phyloP scores from a whole-genome alignment of 1,284 basidiomycete genomes.

The Vanrija sp. region DNA sequence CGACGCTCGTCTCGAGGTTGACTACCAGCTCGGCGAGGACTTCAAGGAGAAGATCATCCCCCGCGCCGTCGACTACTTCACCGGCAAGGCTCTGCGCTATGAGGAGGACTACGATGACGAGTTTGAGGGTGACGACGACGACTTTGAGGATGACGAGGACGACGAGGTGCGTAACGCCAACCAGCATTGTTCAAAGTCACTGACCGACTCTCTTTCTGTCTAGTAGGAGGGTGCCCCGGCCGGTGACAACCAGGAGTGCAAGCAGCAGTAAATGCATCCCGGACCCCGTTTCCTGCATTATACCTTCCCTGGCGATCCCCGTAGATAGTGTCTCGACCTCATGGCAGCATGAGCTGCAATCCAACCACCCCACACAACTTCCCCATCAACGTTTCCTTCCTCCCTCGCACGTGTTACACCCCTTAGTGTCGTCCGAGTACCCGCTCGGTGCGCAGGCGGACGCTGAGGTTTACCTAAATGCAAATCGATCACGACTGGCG shows the following conservation, averaged over 20 bases:
- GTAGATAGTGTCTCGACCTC: not conserved
- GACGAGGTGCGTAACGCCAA: conserved; percentile 24
- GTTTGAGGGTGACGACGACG: conserved; percentile 59
- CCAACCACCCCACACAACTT: too few species aligned
- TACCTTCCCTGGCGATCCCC: not conserved
- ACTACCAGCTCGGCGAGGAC: conserved; percentile 98
- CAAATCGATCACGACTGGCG: conserved; percentile 2
- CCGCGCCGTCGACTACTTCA: conserved; percentile 91
- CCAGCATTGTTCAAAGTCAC: not conserved
- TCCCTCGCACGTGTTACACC: not conserved
- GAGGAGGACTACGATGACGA: conserved; percentile 73
- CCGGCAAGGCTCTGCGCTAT: conserved; percentile 89
- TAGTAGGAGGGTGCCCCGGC: conserved; percentile 24
- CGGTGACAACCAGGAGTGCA: conserved; percentile 37
- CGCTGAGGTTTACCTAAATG: conserved; percentile 2
- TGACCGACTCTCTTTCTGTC: conserved; percentile 1
- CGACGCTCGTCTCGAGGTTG: conserved; percentile 88
- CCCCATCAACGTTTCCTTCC: not conserved
- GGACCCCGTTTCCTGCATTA: not conserved
- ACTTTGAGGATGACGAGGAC: conserved; percentile 53
- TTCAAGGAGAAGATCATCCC: conserved; percentile 98
- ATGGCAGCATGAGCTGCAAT: conserved; percentile 10
- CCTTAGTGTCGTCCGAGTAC: not conserved
- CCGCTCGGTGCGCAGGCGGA: not conserved
- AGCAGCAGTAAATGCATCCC: conserved; percentile 38